Evolutionary conservation across 495 filamentous ascomycete species (phyloP).

Genomic region (Aspergillus saccharolyticus): DNA sequence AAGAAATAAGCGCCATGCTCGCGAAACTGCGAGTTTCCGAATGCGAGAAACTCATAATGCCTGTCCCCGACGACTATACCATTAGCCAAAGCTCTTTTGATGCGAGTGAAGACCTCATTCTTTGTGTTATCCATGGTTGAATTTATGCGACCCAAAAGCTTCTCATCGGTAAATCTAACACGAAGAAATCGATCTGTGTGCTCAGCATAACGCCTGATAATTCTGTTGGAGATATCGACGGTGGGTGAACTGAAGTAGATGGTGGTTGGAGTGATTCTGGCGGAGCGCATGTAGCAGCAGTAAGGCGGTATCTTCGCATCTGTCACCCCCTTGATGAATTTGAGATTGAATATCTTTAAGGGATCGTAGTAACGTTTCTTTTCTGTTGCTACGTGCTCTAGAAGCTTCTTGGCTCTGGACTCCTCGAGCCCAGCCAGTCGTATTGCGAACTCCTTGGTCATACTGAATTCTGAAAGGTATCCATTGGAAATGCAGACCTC

Average conservation of each 20-base stretch:
- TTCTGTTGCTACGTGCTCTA: constrained; percentile 59
- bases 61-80: constrained; percentile 79
- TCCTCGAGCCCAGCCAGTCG: constrained; percentile 50
- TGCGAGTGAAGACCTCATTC: constrained; percentile 68
- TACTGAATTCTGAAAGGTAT: constrained; percentile 71
- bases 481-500: constrained; percentile 85
- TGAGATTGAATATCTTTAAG: constrained; percentile 64
- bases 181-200: constrained; percentile 81
- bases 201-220: constrained; percentile 65
- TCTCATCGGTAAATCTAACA: constrained; percentile 85
- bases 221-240: constrained; percentile 82
- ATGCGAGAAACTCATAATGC: constrained; percentile 86
- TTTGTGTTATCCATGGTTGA: constrained; percentile 49
- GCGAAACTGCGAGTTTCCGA: constrained; percentile 91
- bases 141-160: constrained; percentile 55
- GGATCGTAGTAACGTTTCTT: constrained; percentile 62
- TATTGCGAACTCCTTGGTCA: constrained; percentile 59
- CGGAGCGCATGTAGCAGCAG: constrained; percentile 70
- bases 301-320: constrained; percentile 59
- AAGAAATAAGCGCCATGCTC: constrained; percentile 93
- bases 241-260: constrained; percentile 71
- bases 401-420: constrained; percentile 43
- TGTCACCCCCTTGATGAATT: constrained; percentile 37
- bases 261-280: constrained; percentile 75
- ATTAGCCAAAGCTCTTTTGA: constrained; percentile 64